Conservation (phyloP, 2,329 filamentous ascomycete species). For the Metarhizium humberi region DNA sequence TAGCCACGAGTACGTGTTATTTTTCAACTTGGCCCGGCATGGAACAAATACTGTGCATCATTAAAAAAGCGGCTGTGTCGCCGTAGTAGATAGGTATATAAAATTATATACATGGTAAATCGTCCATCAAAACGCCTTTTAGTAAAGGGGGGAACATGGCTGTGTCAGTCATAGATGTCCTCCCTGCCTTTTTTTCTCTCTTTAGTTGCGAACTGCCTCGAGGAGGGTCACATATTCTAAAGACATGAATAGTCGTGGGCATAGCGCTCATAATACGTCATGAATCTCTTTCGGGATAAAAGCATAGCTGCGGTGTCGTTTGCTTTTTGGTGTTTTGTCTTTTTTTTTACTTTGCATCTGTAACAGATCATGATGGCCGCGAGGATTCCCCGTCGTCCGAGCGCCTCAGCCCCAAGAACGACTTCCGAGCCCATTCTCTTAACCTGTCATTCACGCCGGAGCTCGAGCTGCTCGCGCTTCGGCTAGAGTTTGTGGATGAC, state of each 20-base stretch:
- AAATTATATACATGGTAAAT: not conserved
- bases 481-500: slow-evolving; percentile 18
- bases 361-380: not conserved
- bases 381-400: slow-evolving; percentile 7
- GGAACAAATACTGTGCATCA: not conserved
- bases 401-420: slow-evolving; percentile 14
- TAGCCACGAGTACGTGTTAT: slow-evolving; percentile 15
- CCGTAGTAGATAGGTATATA: slow-evolving; percentile 1
- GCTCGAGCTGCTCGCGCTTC: slow-evolving; percentile 12
- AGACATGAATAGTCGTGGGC: not conserved
- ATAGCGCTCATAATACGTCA: slow-evolving; percentile 1
- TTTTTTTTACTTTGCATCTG: not conserved
- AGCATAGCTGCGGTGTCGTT: not conserved
- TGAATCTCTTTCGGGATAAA: not conserved
- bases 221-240: not conserved
- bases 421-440: slow-evolving; percentile 24
- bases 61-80: not conserved
- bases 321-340: not conserved
- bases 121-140: not conserved
- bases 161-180: not conserved
- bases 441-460: slow-evolving; percentile 21
- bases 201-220: not conserved
- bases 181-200: not conserved
- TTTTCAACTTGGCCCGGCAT: not conserved
- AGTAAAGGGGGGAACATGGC: not conserved